A percentile compares a stretch with the other conserved stretches of the same genome.
Conservation (phyloP, 2,329 filamentous ascomycete genomes). For the Stachybotrys echinatus region DNA sequence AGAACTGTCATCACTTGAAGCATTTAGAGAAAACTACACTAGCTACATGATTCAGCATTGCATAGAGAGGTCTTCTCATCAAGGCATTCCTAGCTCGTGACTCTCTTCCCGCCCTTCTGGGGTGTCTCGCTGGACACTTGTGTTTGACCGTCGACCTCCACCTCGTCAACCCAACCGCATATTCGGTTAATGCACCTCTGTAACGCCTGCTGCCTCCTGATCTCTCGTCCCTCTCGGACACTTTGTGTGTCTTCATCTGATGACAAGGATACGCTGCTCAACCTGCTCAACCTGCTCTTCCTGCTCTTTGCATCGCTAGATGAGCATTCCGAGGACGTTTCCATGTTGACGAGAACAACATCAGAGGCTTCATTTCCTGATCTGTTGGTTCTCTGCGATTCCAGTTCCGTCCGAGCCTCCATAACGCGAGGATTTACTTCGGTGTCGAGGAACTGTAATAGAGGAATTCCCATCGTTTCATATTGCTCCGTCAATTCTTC, state of each 20-base stretch:
- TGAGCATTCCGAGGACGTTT: no score
- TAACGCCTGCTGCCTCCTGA: background rate
- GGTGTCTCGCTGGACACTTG: no score
- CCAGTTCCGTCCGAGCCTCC: background rate
- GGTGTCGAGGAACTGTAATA: background rate
- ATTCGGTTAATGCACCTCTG: background rate
- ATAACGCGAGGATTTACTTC: background rate
- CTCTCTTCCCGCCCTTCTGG: no score
- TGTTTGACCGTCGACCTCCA: no score
- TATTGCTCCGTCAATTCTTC: background rate
- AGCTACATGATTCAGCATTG: no score
- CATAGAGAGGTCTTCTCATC: no score
- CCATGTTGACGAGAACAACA: background rate
- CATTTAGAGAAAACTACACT: no score
- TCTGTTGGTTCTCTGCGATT: background rate
- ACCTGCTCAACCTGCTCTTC: no score
- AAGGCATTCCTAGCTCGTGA: no score
- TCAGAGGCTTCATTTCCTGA: background rate
- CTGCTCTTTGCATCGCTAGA: no score
- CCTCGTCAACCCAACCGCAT: background rate
- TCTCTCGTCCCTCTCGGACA: background rate
- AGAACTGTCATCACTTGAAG: no score
- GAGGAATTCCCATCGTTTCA: background rate
- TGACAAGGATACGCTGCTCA: background rate
- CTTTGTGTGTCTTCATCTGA: background rate